phyloP scores from a whole-genome alignment of 345 rosid species.

The Hibiscus trionum region DNA sequence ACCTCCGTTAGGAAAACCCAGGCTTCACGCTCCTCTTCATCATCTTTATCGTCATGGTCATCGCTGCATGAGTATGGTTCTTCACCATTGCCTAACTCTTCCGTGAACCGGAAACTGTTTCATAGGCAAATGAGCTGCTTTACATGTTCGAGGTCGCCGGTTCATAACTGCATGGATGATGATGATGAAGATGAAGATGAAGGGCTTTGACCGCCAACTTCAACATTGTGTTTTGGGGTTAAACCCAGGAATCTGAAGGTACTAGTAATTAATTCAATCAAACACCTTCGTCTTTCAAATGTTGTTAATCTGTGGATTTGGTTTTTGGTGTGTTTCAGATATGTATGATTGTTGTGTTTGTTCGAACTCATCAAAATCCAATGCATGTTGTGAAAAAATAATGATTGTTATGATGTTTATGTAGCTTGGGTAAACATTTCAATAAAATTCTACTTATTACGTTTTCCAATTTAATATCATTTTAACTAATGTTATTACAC shows the following conservation, averaged over 20 bases:
- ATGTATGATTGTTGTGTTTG: neutral
- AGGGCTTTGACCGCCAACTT: conserved; percentile 20
- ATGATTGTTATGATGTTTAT: neutral
- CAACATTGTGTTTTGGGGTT: conserved; percentile 27
- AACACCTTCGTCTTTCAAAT: too few species aligned
- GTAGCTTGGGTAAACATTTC: neutral
- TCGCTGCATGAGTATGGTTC: conserved; percentile 20
- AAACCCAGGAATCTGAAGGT: conserved; percentile 9
- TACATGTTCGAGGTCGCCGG: conserved; percentile 24
- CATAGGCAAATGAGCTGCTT: conserved; percentile 1
- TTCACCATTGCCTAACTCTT: neutral
- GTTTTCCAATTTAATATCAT: too few species aligned
- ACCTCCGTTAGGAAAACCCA: conserved; percentile 7
- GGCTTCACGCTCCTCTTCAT: conserved; percentile 34
- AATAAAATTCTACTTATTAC: neutral
- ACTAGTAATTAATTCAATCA: neutral
- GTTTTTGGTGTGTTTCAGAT: neutral
- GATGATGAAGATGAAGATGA: conserved; percentile 8
- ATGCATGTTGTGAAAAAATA: neutral
- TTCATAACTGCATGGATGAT: conserved; percentile 3
- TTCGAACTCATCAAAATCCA: conserved; percentile 1
- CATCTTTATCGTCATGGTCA: conserved; percentile 31
- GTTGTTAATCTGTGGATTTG: neutral
- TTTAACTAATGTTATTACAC: too few species aligned
- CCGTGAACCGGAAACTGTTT: conserved; percentile 16